A percentile compares a stretch with the other conserved stretches of the same genome.
These are phyloP conservation scores for Dictyostelium brefeldianum DNA, from an alignment of 78 protist species.

Conservation along the genomic window DNA sequence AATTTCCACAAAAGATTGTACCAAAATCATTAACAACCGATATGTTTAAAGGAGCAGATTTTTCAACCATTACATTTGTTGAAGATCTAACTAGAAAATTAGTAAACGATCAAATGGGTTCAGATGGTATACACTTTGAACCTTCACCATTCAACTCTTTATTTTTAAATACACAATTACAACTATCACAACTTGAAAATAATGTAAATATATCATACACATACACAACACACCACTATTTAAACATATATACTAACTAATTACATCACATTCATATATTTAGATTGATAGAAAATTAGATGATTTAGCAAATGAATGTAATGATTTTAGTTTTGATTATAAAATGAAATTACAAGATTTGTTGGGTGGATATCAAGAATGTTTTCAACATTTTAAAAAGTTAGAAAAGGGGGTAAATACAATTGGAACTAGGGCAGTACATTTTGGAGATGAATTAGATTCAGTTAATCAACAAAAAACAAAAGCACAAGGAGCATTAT, in stretches of 20 bases:
- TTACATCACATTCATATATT: too few species aligned
- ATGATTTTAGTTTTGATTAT: constrained; percentile 22
- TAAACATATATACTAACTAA: too few species aligned
- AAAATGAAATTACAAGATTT: constrained; percentile 44
- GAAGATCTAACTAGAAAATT: constrained; percentile 63
- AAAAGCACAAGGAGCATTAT: constrained; percentile 72
- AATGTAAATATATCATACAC: constrained; percentile 6
- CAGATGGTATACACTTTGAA: constrained; percentile 63
- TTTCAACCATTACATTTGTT: constrained; percentile 36
- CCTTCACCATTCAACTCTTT: constrained; percentile 64
- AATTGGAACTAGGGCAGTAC: constrained; percentile 72
- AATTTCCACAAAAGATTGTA: constrained; percentile 34
- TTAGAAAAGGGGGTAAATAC: constrained; percentile 71
- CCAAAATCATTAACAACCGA: constrained; percentile 43
- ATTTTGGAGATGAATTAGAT: constrained; percentile 77
- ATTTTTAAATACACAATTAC: constrained; percentile 50
- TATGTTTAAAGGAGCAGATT: constrained; percentile 66
- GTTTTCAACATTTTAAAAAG: constrained; percentile 62
- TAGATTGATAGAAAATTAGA: constrained; percentile 38
- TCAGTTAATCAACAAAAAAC: constrained; percentile 58
- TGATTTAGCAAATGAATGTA: constrained; percentile 58
- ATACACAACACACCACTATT: too few species aligned
- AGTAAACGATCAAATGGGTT: constrained; percentile 48
- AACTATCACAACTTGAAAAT: constrained; percentile 52
- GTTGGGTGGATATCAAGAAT: constrained; percentile 32